These are phyloP conservation scores for Zelopaecilomyces penicillatus DNA, from an alignment of 2,329 filamentous ascomycete genomes.

Conservation along the genomic window DNA sequence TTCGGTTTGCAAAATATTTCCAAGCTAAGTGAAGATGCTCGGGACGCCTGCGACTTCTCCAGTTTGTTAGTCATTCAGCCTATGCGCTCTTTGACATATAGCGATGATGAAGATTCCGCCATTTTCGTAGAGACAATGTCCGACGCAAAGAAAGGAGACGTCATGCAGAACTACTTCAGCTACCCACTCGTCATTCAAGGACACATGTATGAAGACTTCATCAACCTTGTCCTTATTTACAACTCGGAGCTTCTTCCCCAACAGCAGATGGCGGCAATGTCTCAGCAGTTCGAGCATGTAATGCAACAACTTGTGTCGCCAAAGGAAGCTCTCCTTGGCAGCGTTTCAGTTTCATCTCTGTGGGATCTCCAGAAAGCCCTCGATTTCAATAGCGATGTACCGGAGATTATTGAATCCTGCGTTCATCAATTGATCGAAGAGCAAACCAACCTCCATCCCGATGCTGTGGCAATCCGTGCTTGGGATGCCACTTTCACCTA, in stretches of 20 bases:
- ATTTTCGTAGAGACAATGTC: too few relatives aligned
- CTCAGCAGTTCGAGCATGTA: constrained; percentile 3
- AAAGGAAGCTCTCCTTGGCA: neutral
- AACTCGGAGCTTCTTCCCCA: neutral
- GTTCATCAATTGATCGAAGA: neutral
- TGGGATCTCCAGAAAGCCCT: constrained; percentile 2
- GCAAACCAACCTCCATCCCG: neutral
- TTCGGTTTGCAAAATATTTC: constrained; percentile 4
- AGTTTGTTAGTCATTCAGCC: constrained; percentile 10
- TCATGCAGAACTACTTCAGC: constrained; percentile 3
- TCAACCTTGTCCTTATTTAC: constrained; percentile 2
- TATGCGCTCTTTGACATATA: neutral
- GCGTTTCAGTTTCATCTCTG: neutral
- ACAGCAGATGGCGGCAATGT: neutral
- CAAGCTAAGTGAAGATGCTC: constrained; percentile 7
- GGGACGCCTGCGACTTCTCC: constrained; percentile 6
- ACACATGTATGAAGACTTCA: neutral
- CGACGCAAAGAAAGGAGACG: neutral
- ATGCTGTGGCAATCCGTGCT: neutral
- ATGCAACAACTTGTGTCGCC: neutral
- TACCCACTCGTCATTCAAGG: constrained; percentile 4
- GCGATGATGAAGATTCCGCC: too few relatives aligned
- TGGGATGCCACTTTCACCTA: neutral
- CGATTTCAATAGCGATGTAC: neutral
- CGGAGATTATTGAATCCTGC: neutral